Evolutionary conservation across 1,284 basidiomycete genomes (phyloP).

Genomic region (Naganishia albida): DNA sequence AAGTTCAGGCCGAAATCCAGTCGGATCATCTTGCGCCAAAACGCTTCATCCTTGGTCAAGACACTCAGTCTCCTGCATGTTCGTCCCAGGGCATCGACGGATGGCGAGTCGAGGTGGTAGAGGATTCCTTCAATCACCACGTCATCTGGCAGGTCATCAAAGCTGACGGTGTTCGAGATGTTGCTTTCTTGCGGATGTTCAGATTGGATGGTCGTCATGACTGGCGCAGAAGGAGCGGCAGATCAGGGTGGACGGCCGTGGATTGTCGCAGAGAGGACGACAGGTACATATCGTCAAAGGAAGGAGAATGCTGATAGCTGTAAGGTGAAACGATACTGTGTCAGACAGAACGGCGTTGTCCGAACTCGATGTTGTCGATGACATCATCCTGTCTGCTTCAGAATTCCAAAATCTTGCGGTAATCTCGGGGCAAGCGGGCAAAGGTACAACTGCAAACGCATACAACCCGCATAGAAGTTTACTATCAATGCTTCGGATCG

Average conservation of each 20-base stretch:
- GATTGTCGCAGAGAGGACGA: neutral
- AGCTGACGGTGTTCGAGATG: neutral
- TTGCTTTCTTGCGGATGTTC: no score
- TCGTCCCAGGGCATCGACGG: slow-evolving; percentile 62
- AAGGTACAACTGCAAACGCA: neutral
- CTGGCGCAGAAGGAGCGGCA: no score
- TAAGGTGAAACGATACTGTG: neutral
- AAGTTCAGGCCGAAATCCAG: slow-evolving; percentile 74
- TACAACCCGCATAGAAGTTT: neutral
- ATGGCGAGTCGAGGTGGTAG: slow-evolving; percentile 62
- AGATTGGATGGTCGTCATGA: no score
- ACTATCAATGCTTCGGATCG: slow-evolving; percentile 7
- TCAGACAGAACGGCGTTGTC: neutral
- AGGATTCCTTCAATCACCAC: slow-evolving; percentile 72
- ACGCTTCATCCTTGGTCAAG: slow-evolving; percentile 69
- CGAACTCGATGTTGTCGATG: neutral
- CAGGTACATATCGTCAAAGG: neutral
- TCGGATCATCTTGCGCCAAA: slow-evolving; percentile 72
- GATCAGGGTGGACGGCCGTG: neutral
- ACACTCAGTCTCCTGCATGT: slow-evolving; percentile 63
- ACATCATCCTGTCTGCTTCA: neutral
- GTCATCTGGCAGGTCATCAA: slow-evolving; percentile 57
- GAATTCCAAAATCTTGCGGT: neutral
- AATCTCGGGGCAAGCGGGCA: neutral
- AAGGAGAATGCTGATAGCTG: neutral